Base-by-base conservation (phyloP, 2,329 filamentous ascomycete species). In the Byssochlamys sp. region DNA sequence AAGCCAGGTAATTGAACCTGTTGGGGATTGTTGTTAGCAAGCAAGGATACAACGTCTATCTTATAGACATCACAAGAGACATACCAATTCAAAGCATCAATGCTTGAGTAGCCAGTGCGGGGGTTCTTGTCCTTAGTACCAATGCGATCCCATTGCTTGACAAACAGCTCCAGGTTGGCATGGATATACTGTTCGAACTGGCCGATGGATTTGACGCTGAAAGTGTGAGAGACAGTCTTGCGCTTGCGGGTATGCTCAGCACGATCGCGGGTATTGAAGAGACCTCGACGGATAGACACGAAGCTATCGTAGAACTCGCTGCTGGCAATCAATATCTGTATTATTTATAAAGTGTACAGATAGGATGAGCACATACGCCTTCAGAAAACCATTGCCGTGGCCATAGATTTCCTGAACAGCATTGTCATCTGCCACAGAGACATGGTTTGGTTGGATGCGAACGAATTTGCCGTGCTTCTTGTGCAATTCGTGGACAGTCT, bases 171-270 rank as follows among this genome's bases (percentile, higher is more conserved):
- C 2, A 95, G 80, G 71, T 95, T 95, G 62, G 80, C 77, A 68
- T 89, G 86, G 64, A 96, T 92, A 73, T 92, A 95, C 55, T 90
- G 88, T 76, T 96, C 91, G 69, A 95, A 95, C 70, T 95, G 85
- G 59, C 81, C 80, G 56, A 96, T 81, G 9, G 84, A 89, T 75
- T 92, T 95, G 60, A 86, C 81, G 12, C 86, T 89, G 75, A 96
- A 96, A 31, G 89, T 94, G 72, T 95, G 90, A 1, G 89, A 85
- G 53, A 96, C 84, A 2, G 89, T 86, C 81, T 95, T 96, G 66
- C 91, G 84, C 81, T 96, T 96, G 61, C 91, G 85, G 0, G 87
- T 86, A 72, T 96, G 91, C 67, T 96, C 89, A 0, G 79, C 78
- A 53, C 91, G 83, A 74, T 91, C 84, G 31, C 91, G 81, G 0